Conservation (phyloP, 164 flowering plant species). For the Platanus orientalis region DNA sequence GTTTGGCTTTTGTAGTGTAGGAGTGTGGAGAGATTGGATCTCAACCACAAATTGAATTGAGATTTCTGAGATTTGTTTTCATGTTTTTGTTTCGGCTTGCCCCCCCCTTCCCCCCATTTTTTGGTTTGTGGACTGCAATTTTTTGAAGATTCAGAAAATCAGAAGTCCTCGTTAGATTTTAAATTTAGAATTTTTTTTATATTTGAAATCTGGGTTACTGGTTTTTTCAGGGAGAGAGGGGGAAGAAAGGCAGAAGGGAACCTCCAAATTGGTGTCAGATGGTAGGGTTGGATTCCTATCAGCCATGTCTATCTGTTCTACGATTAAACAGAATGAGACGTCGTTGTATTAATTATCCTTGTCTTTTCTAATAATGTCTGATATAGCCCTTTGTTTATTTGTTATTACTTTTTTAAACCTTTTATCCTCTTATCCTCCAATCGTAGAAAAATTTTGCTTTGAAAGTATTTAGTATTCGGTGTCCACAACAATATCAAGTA, state of each 20-base stretch:
- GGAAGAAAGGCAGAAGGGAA: neutral
- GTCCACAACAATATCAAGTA: too few species aligned
- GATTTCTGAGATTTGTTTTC: slow-evolving; percentile 5
- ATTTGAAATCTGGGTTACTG: neutral
- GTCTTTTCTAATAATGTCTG: slow-evolving; percentile 4
- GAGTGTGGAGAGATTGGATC: neutral
- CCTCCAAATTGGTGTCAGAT: slow-evolving; percentile 1
- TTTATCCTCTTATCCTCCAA: too few species aligned
- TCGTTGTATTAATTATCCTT: neutral
- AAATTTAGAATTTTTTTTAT: neutral
- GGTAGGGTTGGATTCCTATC: neutral
- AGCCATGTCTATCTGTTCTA: neutral
- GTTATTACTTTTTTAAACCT: neutral
- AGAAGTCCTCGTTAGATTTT: too few species aligned
- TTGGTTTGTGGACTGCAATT: slow-evolving; percentile 1
- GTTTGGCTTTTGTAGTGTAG: neutral
- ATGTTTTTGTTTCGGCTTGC: slow-evolving; percentile 2
- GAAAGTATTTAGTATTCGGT: too few species aligned
- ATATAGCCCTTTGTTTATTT: neutral
- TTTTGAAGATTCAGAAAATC: neutral
- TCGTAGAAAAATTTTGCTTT: too few species aligned
- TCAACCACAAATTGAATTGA: slow-evolving; percentile 6
- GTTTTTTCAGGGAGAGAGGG: neutral
- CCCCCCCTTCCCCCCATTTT: neutral
- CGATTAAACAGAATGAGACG: too few species aligned